Evolutionary conservation across 208 protist genomes (phyloP), one percentile per base, ranked within the genome.

Genomic region (Trypanosoma congolense): DNA sequence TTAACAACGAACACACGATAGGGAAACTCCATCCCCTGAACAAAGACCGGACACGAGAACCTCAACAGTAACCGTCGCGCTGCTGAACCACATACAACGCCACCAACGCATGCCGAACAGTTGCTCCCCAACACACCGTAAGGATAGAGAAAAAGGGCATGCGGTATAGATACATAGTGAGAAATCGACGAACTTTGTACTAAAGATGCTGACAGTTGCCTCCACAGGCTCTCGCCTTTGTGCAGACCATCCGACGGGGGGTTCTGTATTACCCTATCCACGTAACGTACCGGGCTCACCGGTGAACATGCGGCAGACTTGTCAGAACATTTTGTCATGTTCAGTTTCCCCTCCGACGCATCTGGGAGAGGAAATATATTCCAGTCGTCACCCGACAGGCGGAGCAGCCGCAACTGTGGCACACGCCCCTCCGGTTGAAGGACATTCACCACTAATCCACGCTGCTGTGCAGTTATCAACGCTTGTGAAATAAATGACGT

Each of bases 1-100:
- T 76, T 75, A 38, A 90, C 65, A 18, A 83, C 35, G 56, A 75
- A 84, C 12, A 80, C 50, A 16, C 70, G 67, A 56, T 90, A 90
- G 14, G 69, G 48, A 3, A 44, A 49, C 8, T 51, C 61, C 3
- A 28, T 36, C 2, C 49, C 24, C 9, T 56, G 42, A 0, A 75
- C 70, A 64, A 86, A 90, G 16, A 86, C 45, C 0, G 70, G 63
- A 51, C 82, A 90, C 46, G 67, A 56, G 57, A 78, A 73, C 43
- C 73, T 61, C 8, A 73, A 56, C 18, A 90, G 69, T 36, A 83
- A 61, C 47, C 75, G 70, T 24, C 67, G 78, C 41, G 70, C 70
- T 2, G 62, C 63, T 5, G 70, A 61, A 40, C 82, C 82, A 47
- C 82, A 85, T 40, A 80, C 51, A 9, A 90, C 47, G 8, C 72